Evolutionary conservation across 1,139 yeast genomes (phyloP), one percentile per base, ranked within the genome.

Genomic region (Meyerozyma athensensis): DNA sequence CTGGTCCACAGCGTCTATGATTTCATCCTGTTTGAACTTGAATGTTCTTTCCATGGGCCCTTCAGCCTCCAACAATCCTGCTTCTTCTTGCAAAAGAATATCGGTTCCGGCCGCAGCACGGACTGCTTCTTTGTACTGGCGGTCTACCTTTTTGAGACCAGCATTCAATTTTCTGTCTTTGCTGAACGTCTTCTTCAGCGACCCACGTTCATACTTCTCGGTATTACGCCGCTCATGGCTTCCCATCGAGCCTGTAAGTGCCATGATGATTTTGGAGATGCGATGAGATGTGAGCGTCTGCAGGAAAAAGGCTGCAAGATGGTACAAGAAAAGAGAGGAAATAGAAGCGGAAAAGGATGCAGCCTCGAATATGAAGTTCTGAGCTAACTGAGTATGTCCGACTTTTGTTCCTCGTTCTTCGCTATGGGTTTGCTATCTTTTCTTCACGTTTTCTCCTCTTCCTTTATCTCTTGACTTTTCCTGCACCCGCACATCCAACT

Each of bases 21-120:
- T 81, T 38, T 92, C 97, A 26, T 74, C 74, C 58, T 94, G 99
- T 33, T 74, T 76, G 51, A 86, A 86, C 60, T 85, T 86, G 65
- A 69, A 87, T 0, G 98, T 92, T 56, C 78, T 81, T 61, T 94
- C 99, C 87, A 92, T 81, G 32, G 50, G 63, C 4, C 81, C 86
- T 49, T 94, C 98, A 4, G 96, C 87, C 57, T 92, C 98, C 47
- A 94, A 63, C 50, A 71, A 84, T 35, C 98, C 98, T 3, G 72
- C 76, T 33, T 84, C 82, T 63, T 92, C 97, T 47, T 86, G 86
- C 35, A 89, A 66, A 47, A 94, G 72, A 54, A 86, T 74, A 50
- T 92, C 97, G 0, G 97, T 86, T 6, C 85, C 81, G 18, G 90
- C 86, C 1, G 96, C 96, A 12, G 89, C 75, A 46, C 73, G 67